Percentiles rank a stretch among this genome's conserved stretches.
Evolutionary conservation across 768 basidiomycete species (phyloP).

Genomic region (Trametes elegans): DNA sequence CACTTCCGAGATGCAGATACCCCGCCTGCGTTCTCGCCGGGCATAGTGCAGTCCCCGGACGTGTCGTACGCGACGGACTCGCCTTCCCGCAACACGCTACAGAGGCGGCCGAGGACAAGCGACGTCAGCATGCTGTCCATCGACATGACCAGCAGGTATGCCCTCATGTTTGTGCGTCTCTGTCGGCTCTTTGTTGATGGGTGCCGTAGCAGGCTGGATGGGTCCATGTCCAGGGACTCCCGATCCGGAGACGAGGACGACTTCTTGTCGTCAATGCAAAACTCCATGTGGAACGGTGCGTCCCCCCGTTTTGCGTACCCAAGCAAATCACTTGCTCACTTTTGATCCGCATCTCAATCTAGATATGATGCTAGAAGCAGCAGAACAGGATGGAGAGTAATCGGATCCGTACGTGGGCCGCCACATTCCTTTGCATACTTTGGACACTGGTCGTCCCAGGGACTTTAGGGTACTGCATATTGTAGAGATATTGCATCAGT

Average conservation of each 20-base stretch:
- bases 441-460: conserved; percentile 6
- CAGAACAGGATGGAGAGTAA: conserved; percentile 37
- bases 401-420: conserved; percentile 7
- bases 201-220: conserved; percentile 24
- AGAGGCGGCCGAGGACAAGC: conserved; percentile 55
- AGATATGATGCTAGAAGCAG: conserved; percentile 48
- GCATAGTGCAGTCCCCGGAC: conserved; percentile 38
- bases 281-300: conserved; percentile 73
- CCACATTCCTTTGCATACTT: conserved; percentile 14
- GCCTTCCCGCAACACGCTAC: conserved; percentile 43
- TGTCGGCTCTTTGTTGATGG: background rate
- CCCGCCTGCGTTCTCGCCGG: conserved; percentile 40
- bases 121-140: conserved; percentile 59
- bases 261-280: conserved; percentile 57
- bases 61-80: conserved; percentile 46
- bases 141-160: conserved; percentile 49
- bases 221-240: conserved; percentile 24
- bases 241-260: conserved; percentile 33
- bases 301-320: background rate
- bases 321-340: background rate
- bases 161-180: background rate
- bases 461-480: conserved; percentile 6
- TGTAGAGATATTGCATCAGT: conserved; percentile 23
- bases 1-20: conserved; percentile 24
- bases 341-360: no score